phyloP scores from a whole-genome alignment of 2,329 filamentous ascomycete genomes.

The Helminthosporium solani region DNA sequence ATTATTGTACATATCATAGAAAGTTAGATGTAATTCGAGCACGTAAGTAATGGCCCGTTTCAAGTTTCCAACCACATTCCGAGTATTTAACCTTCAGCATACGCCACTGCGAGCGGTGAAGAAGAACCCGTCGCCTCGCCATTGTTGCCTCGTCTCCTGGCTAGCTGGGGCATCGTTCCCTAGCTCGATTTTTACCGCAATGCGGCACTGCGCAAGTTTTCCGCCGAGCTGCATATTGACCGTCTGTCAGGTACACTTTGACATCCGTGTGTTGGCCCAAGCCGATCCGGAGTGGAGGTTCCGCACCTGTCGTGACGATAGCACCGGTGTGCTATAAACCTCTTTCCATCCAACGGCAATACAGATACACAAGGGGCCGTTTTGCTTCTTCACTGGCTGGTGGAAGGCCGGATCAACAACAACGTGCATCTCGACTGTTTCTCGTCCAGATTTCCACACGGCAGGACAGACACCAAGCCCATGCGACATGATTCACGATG shows the following conservation, averaged over 20 bases:
- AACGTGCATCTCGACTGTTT: conserved; percentile 6
- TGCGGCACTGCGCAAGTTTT: not conserved
- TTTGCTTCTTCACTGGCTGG: conserved; percentile 14
- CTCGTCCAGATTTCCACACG: conserved; percentile 6
- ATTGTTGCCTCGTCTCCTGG: no score
- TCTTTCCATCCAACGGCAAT: conserved; percentile 18
- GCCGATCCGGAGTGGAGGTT: conserved; percentile 24
- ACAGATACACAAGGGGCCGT: conserved; percentile 15
- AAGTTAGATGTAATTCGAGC: no score
- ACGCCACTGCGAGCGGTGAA: conserved; percentile 13
- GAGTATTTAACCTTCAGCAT: conserved; percentile 15
- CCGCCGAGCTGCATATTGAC: conserved; percentile 7
- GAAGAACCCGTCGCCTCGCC: not conserved
- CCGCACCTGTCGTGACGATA: conserved; percentile 20
- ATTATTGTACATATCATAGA: no score
- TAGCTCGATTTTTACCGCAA: not conserved
- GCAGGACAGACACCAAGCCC: conserved; percentile 7
- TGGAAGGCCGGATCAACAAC: conserved; percentile 13
- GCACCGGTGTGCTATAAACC: conserved; percentile 12
- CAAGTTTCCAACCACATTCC: conserved; percentile 16
- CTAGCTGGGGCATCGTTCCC: not conserved
- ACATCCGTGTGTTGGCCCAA: conserved; percentile 17
- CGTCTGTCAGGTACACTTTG: conserved; percentile 23
- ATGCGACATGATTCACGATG: conserved; percentile 11
- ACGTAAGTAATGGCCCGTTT: no score